These are phyloP conservation scores for Triangularia setosa DNA, from an alignment of 2,329 filamentous ascomycete species.

Conservation along the genomic window DNA sequence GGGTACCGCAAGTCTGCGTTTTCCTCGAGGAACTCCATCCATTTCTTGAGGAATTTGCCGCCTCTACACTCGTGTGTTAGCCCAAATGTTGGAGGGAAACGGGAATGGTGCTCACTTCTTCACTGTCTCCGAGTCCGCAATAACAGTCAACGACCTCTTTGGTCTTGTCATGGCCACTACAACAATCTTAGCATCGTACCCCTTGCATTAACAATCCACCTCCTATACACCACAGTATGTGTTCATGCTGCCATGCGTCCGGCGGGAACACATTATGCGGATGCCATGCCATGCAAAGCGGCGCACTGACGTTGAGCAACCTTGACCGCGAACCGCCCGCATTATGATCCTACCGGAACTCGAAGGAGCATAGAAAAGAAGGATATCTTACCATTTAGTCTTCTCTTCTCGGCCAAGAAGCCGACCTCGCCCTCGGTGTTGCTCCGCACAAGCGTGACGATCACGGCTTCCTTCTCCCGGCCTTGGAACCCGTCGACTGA, in stretches of 20 bases:
- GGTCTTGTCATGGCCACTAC: constrained; percentile 95
- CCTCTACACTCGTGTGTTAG: constrained; percentile 53
- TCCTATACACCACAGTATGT: not conserved
- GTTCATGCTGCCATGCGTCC: not conserved
- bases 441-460: constrained; percentile 91
- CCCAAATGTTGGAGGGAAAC: not conserved
- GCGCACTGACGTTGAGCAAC: not conserved
- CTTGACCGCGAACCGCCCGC: not conserved
- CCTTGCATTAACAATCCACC: constrained; percentile 27
- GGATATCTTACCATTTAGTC: constrained; percentile 73
- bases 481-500: constrained; percentile 95
- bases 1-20: constrained; percentile 88
- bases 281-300: not conserved
- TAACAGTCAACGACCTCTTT: constrained; percentile 81
- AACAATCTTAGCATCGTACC: not conserved
- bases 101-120: constrained; percentile 62
- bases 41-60: constrained; percentile 77
- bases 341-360: not conserved
- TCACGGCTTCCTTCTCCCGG: constrained; percentile 90
- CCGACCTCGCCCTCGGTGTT: constrained; percentile 85
- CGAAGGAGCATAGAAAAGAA: not conserved
- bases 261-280: too few species aligned
- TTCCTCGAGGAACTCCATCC: constrained; percentile 91
- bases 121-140: constrained; percentile 93
- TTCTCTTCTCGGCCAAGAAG: constrained; percentile 85